Base-by-base conservation (phyloP, 495 filamentous ascomycete species). In the Penicillium desertorum region DNA sequence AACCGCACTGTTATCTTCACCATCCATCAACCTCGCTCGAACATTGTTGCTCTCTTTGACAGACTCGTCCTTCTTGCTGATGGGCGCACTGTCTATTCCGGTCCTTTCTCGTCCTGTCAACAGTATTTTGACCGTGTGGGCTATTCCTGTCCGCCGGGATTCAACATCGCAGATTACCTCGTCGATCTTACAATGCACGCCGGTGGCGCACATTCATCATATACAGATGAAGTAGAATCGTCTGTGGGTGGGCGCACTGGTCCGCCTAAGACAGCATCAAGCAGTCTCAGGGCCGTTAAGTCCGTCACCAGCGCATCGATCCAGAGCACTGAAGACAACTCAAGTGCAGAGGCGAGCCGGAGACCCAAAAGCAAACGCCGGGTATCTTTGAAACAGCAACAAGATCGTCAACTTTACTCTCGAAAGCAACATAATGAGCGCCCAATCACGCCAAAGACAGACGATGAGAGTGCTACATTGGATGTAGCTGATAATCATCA, bases 1-100 rank as follows among this genome's bases (percentile, higher is more conserved):
- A 92, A 96, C 68, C 83, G 94, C 45, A 98, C 94, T 1, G 90
- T 98, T 57, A 88, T 98, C 54, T 97, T 98, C 77, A 98, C 94
- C 5, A 98, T 98, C 60, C 94, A 98, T 72, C 94, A 98, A 61
- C 94, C 94, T n/a, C 83, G 96, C 56, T 98, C 94, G n/a, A 98
- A 98, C 64, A 98, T 98, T 62, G 94, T 98, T 29, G 94, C 94
- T n/a, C 81, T 98, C 30, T 98, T 98, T 64, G 95, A 98, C 68
- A 85, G 93, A 54, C 80, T 98, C 17, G 83, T 98, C 58, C 85
- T 98, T 17, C 79, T 98, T 34, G 94, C 94, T 8, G 86, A 89
- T 62, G 94, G 94, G 36, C 89, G 86, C 63, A 88, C 89, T 3
- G 93, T 98, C 8, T 98, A 95, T 65, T 97, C 93, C 2, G 94